A percentile compares a stretch with the other conserved stretches of the same genome.
phyloP scores from a whole-genome alignment of 140 eudicot species.

The Cichorium intybus region DNA sequence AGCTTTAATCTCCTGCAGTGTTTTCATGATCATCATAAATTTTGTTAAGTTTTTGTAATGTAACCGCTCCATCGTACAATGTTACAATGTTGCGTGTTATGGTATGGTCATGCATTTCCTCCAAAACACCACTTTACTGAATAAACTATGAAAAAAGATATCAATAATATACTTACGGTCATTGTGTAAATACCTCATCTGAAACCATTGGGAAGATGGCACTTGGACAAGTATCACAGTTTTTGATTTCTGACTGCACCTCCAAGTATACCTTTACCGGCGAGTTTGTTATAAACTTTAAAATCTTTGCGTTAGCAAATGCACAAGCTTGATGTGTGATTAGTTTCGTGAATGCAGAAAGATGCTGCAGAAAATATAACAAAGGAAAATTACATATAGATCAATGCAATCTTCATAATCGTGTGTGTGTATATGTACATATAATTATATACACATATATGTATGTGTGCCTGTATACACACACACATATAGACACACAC shows the following conservation, averaged over 20 bases:
- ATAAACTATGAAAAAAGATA: background rate
- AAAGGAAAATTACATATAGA: background rate
- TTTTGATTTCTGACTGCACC: slow-evolving; percentile 1
- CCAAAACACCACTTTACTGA: background rate
- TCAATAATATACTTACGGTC: background rate
- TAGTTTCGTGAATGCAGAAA: slow-evolving; percentile 3
- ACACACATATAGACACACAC: no score
- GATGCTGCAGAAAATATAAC: background rate
- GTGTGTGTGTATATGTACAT: background rate
- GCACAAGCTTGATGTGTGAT: slow-evolving; percentile 14
- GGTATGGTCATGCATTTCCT: background rate
- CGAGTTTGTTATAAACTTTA: background rate
- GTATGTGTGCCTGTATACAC: no score
- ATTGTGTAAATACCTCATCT: slow-evolving; percentile 11
- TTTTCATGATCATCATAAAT: background rate
- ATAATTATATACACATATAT: no score
- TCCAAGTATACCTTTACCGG: background rate
- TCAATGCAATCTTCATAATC: background rate
- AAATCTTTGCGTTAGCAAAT: slow-evolving; percentile 17
- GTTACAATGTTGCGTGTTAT: no score
- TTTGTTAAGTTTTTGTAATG: no score
- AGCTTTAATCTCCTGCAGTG: background rate
- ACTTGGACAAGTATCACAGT: slow-evolving; percentile 6
- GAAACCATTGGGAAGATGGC: slow-evolving; percentile 23
- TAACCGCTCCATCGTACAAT: no score